A percentile compares a stretch with the other conserved stretches of the same genome.
phyloP scores from a whole-genome alignment of 139 green algal species.

The Spirogloea muscicola region DNA sequence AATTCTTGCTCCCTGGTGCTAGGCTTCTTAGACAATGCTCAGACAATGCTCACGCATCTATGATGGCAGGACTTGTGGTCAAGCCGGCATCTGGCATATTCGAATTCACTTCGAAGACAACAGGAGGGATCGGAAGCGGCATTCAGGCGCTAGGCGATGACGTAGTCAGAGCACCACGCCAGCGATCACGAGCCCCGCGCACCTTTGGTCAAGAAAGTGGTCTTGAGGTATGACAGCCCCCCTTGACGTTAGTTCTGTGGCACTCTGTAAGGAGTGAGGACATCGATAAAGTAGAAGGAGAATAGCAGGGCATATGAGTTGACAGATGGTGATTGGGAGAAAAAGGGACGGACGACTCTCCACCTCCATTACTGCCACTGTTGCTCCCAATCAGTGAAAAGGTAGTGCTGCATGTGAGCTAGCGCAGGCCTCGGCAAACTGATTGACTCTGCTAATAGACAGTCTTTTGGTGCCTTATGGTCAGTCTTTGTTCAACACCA shows the following conservation, averaged over 20 bases:
- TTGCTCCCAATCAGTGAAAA: no score
- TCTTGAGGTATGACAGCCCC: neutral
- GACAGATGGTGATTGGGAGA: no score
- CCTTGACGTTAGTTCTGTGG: no score
- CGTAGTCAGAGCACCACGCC: neutral
- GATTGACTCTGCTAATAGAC: no score
- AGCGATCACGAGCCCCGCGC: constrained; percentile 1
- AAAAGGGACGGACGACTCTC: no score
- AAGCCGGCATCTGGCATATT: constrained; percentile 58
- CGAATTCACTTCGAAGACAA: constrained; percentile 51
- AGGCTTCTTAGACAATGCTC: neutral
- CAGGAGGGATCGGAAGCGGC: constrained; percentile 35
- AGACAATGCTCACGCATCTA: neutral
- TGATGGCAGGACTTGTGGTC: neutral
- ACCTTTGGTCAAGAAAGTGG: constrained; percentile 15
- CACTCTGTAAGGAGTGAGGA: no score
- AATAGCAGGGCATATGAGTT: neutral
- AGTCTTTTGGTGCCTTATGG: no score
- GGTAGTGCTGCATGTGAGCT: no score
- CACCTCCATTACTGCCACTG: no score
- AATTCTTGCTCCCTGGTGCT: neutral
- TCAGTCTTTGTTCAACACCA: no score
- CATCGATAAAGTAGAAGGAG: no score
- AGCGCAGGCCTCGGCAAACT: no score
- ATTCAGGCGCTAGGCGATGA: constrained; percentile 44